Base-by-base conservation (phyloP, 2,329 filamentous ascomycete species). In the Dryadomyces quercus-mongolicae region DNA sequence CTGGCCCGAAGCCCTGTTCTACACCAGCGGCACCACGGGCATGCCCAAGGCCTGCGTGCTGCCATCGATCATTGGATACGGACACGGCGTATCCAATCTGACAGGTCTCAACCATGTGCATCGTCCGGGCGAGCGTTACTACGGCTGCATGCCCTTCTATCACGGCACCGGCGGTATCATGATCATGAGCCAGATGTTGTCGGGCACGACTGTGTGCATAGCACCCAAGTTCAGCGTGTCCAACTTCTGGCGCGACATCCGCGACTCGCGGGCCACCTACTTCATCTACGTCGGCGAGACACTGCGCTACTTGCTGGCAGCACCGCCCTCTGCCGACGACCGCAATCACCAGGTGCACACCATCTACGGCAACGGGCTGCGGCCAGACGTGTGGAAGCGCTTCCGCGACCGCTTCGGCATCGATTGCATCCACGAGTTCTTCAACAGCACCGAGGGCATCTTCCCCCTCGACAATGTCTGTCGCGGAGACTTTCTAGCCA, bases 251-350 rank as follows among this genome's bases (percentile, higher is more conserved):
- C 67, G 70, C 36, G 86, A 91, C 58, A 73, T 89, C 20, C 77
- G 82, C 48, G 83, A 83, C 55, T 83, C 81, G 0, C 68, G 76
- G 15, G 80, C 86, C 0, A 89, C 85, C 0, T 78, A 80, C 62
- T 86, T 90, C 60, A 80, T 86, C 18, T 91, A 91, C 62, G 86
- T 91, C 2, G 86, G 86, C 61, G 86, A 91, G 65, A 88, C 84
- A 0, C 78, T 86, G 7, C 77, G 86, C 0, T 91, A 90, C 60
- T 74, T 91, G 1, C 74, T 90, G 13, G 81, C 85, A 0, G 78
- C 78, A 1, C 84, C 85, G 2, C 78, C 79, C 0, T 78, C 76
- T n/a, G 73, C 79, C 0, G 72, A 80, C 7, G 82, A 86, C 65
- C 74, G 69, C 57, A 68, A 76, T 15, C 82, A 86, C 67, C 70